These are phyloP conservation scores for Bothriochloa decipiens DNA, from an alignment of 176 grass and related monocot species.

Conservation along the genomic window DNA sequence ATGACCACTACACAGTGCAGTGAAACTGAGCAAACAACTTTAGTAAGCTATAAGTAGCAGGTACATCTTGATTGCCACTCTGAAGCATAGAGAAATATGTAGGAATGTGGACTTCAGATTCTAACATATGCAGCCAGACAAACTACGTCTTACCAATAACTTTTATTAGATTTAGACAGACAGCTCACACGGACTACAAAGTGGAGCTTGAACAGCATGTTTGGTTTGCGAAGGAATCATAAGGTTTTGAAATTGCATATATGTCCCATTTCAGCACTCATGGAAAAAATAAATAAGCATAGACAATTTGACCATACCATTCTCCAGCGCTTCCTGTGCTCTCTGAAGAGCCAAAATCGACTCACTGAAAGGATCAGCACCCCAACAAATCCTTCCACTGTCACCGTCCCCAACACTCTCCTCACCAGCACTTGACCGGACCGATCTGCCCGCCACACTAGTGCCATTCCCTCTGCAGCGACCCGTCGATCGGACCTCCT, in stretches of 20 bases:
- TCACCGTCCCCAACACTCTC: slow-evolving; percentile 28
- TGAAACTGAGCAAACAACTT: slow-evolving; percentile 3
- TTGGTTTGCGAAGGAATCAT: not conserved
- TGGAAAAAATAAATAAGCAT: not conserved
- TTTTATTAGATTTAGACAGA: not conserved
- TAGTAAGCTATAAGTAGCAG: not conserved
- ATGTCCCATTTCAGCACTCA: not conserved
- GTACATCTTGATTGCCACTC: not conserved
- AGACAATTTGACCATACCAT: slow-evolving; percentile 39
- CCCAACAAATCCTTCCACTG: slow-evolving; percentile 25
- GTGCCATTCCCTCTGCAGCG: slow-evolving; percentile 43
- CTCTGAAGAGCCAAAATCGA: slow-evolving; percentile 56
- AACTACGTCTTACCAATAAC: not conserved
- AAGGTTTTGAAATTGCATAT: not conserved
- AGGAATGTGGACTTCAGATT: not conserved
- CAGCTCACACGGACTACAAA: not conserved
- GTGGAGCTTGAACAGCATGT: not conserved
- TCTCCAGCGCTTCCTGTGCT: slow-evolving; percentile 69
- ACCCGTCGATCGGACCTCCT: slow-evolving; percentile 46
- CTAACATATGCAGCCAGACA: not conserved
- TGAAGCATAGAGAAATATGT: not conserved
- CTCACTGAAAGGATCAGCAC: slow-evolving; percentile 41
- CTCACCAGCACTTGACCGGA: too few species aligned
- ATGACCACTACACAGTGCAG: not conserved
- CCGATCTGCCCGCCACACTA: too few species aligned